These are phyloP conservation scores for Rossbeevera mucosa DNA, from an alignment of 768 basidiomycete species.

Conservation along the genomic window DNA sequence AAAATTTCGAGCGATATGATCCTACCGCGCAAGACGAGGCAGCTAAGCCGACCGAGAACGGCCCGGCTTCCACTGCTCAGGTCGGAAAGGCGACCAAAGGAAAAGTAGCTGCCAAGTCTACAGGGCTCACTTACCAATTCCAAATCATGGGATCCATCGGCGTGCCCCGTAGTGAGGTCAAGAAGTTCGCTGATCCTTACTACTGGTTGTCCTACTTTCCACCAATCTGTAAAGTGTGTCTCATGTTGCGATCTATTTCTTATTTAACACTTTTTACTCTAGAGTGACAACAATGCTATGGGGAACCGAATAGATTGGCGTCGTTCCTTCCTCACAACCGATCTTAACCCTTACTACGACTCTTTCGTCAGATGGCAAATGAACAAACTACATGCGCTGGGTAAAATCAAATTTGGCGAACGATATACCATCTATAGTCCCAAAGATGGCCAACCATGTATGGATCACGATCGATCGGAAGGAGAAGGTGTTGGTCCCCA, in stretches of 20 bases:
- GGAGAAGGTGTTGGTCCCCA: slow-evolving; percentile 95
- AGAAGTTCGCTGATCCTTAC: slow-evolving; percentile 93
- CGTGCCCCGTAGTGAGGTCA: slow-evolving; percentile 84
- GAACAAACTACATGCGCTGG: slow-evolving; percentile 81
- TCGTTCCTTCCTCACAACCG: slow-evolving; percentile 88
- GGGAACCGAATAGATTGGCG: slow-evolving; percentile 99
- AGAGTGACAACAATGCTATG: slow-evolving; percentile 75
- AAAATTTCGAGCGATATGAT: slow-evolving; percentile 65
- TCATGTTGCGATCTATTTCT: background rate
- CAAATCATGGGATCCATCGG: slow-evolving; percentile 97
- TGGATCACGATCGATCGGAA: slow-evolving; percentile 97
- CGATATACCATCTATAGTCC: slow-evolving; percentile 98
- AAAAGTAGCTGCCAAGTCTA: slow-evolving; percentile 88
- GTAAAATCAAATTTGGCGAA: slow-evolving; percentile 97
- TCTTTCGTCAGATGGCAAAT: slow-evolving; percentile 97
- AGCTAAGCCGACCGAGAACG: slow-evolving; percentile 38
- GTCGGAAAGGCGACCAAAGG: slow-evolving; percentile 90
- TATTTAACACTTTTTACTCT: background rate
- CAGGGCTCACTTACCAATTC: slow-evolving; percentile 94
- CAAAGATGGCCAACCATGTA: slow-evolving; percentile 98
- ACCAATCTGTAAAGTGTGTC: slow-evolving; percentile 80
- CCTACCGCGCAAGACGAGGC: slow-evolving; percentile 43
- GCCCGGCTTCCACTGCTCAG: slow-evolving; percentile 43
- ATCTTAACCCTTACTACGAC: slow-evolving; percentile 96
- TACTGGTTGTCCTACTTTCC: slow-evolving; percentile 95